Conservation (phyloP, 768 basidiomycete species). For the Panus rudis region DNA sequence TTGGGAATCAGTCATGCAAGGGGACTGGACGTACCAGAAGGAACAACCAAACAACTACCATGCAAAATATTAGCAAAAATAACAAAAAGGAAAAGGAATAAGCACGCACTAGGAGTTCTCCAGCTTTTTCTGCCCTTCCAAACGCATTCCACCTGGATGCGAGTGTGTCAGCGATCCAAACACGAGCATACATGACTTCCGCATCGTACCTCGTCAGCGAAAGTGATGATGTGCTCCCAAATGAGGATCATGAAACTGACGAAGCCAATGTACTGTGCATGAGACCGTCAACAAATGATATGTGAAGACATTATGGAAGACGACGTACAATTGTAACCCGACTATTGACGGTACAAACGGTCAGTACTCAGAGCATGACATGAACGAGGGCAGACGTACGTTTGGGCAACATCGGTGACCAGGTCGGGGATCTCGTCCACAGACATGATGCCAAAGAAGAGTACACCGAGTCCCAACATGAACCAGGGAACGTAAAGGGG, state of each 20-base stretch:
- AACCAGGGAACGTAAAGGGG: no score
- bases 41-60: slow-evolving; percentile 30
- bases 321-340: slow-evolving; percentile 7
- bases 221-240: slow-evolving; percentile 52
- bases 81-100: neutral
- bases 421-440: neutral
- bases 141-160: slow-evolving; percentile 38
- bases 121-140: slow-evolving; percentile 48
- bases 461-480: no score
- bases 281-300: neutral
- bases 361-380: no score
- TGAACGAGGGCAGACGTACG: no score
- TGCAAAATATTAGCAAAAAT: neutral
- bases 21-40: slow-evolving; percentile 24
- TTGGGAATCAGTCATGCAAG: neutral
- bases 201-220: slow-evolving; percentile 35
- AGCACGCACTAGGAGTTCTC: slow-evolving; percentile 34
- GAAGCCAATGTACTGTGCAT: slow-evolving; percentile 41
- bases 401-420: slow-evolving; percentile 5
- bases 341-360: no score
- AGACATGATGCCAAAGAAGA: neutral
- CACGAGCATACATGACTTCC: neutral
- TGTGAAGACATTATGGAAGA: neutral
- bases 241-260: slow-evolving; percentile 43
- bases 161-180: neutral